Conservation (phyloP, 1,139 yeast species). For the Casaregolazyma suthepensis region DNA sequence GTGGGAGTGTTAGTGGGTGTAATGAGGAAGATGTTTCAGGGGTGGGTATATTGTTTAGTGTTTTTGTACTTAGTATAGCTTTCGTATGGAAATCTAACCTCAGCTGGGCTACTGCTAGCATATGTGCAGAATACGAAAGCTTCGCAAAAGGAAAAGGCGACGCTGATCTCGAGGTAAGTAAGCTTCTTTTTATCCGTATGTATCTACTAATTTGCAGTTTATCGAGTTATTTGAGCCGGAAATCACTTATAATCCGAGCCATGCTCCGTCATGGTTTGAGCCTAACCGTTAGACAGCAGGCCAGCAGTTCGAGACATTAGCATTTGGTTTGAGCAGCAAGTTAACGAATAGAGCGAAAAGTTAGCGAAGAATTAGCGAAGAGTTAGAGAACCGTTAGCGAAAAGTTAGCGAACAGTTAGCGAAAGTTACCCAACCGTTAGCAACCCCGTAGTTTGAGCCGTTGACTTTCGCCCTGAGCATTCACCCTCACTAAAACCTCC, state of each 20-base stretch:
- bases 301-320: too few relatives aligned
- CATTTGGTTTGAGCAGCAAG: too few relatives aligned
- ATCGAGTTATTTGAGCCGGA: constrained; percentile 27
- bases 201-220: constrained; percentile 16
- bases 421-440: too few relatives aligned
- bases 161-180: constrained; percentile 64
- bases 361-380: too few relatives aligned
- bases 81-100: too few relatives aligned
- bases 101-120: constrained; percentile 80
- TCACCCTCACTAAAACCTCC: constrained; percentile 55
- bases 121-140: constrained; percentile 87
- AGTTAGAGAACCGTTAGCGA: too few relatives aligned
- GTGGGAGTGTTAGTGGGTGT: constrained; percentile 88
- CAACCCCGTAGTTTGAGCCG: too few relatives aligned
- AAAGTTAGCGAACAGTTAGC: too few relatives aligned
- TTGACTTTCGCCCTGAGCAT: too few relatives aligned
- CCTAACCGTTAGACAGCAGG: constrained; percentile 13
- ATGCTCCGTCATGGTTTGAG: constrained; percentile 30
- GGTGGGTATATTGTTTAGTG: constrained; percentile 27
- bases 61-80: not conserved
- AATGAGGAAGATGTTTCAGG: constrained; percentile 76
- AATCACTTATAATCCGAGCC: constrained; percentile 25
- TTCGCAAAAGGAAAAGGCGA: constrained; percentile 94
- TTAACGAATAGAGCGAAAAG: too few relatives aligned
- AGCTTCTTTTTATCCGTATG: not conserved